Conservation (phyloP, 1,139 yeast genomes). For the Saccharomyces hybrid region DNA sequence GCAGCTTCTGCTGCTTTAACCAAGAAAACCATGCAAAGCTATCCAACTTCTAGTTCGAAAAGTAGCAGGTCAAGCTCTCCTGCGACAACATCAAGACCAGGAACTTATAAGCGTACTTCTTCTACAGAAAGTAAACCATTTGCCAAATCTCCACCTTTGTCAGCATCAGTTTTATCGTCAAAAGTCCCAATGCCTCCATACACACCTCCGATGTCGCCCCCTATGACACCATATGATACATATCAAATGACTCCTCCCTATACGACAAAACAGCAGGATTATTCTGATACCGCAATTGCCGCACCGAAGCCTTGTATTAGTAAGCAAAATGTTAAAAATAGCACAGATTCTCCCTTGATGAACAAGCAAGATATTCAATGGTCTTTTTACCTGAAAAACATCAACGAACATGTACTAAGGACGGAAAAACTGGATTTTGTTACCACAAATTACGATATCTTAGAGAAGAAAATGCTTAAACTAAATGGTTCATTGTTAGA, state of each 20-base stretch:
- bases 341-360: conserved; percentile 35
- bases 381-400: conserved; percentile 46
- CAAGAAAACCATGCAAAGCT: conserved; percentile 3
- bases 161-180: conserved; percentile 8
- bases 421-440: conserved; percentile 45
- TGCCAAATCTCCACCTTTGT: conserved; percentile 8
- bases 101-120: neutral
- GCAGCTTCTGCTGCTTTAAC: conserved; percentile 7
- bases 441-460: conserved; percentile 37
- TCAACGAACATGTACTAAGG: conserved; percentile 64
- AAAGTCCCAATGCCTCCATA: conserved; percentile 1
- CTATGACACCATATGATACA: conserved; percentile 3
- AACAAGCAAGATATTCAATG: conserved; percentile 61
- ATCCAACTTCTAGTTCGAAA: neutral
- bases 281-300: neutral
- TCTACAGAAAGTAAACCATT: conserved; percentile 5
- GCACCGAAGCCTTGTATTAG: conserved; percentile 6
- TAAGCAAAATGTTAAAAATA: conserved; percentile 4
- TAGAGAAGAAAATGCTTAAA: conserved; percentile 42
- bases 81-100: neutral
- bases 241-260: conserved; percentile 2
- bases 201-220: neutral
- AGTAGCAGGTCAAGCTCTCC: neutral
- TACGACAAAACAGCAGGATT: neutral
- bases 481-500: conserved; percentile 51